Evolutionary conservation across 164 flowering plant genomes (phyloP).

Genomic region (Kalanchoe fedtschenkoi): DNA sequence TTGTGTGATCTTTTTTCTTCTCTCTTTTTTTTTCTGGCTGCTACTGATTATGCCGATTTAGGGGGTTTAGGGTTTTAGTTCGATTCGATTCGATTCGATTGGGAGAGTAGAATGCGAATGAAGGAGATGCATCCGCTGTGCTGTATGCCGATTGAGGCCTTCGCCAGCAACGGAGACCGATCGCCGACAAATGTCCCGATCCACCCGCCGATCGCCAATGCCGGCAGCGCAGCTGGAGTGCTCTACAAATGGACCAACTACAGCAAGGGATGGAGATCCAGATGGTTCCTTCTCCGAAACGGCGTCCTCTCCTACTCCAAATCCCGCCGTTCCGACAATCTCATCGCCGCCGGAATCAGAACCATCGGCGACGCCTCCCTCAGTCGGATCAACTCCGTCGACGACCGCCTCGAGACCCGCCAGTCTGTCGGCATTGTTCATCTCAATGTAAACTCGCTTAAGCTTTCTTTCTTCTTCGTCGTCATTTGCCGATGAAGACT

Average conservation of each 20-base stretch:
- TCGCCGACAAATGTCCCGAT: conserved; percentile 41
- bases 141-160: conserved; percentile 60
- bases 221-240: conserved; percentile 55
- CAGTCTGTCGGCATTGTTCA: conserved; percentile 53
- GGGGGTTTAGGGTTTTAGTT: no score
- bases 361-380: conserved; percentile 55
- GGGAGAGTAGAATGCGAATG: conserved; percentile 65
- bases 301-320: conserved; percentile 76
- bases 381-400: conserved; percentile 20
- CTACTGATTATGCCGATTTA: no score
- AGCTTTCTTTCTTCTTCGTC: background rate
- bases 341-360: conserved; percentile 23
- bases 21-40: no score
- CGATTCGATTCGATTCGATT: background rate
- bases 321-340: conserved; percentile 35
- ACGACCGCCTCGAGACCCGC: conserved; percentile 31
- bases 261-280: conserved; percentile 90
- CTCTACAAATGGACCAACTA: conserved; percentile 92
- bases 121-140: conserved; percentile 84
- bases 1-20: no score
- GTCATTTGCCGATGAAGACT: no score
- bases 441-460: conserved; percentile 45
- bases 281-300: conserved; percentile 65
- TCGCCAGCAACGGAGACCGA: conserved; percentile 19
- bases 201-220: conserved; percentile 26